Percentiles rank a stretch among this genome's conserved stretches.
Conservation (phyloP, 805 yeast genomes). For the Ogataea glucozyma region DNA sequence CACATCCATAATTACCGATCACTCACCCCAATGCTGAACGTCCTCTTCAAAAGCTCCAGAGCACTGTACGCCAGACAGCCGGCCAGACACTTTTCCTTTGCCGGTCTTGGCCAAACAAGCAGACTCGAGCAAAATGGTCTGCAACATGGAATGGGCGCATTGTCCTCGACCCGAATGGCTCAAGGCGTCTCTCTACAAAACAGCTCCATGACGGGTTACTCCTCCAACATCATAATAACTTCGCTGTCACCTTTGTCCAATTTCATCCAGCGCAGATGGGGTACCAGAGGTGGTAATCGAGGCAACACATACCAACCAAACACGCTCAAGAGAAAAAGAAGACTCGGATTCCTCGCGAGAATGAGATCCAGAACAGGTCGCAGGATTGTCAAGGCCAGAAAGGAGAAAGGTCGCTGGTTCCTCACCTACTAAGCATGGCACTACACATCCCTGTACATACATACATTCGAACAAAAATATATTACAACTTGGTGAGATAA, state of each 20-base stretch:
- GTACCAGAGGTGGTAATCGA: conserved; percentile 69
- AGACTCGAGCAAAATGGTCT: conserved; percentile 4
- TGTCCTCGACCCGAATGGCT: conserved; percentile 9
- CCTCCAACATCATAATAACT: conserved; percentile 27
- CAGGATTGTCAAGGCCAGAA: conserved; percentile 74
- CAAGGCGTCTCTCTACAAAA: conserved; percentile 16
- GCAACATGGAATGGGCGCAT: conserved; percentile 5
- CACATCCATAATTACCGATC: too few species aligned
- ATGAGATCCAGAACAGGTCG: conserved; percentile 74
- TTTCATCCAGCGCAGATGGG: conserved; percentile 34
- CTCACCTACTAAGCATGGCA: conserved; percentile 61
- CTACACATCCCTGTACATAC: conserved; percentile 12
- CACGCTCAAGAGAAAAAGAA: conserved; percentile 85
- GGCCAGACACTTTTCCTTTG: conserved; percentile 17
- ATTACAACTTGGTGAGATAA: conserved; percentile 25
- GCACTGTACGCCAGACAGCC: conserved; percentile 11
- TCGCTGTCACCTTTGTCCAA: conserved; percentile 16
- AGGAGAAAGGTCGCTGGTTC: conserved; percentile 91
- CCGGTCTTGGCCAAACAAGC: conserved; percentile 19
- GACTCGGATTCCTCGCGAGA: conserved; percentile 86
- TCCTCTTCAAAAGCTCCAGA: conserved; percentile 1
- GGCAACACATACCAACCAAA: conserved; percentile 97
- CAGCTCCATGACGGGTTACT: conserved; percentile 16
- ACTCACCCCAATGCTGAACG: conserved; percentile 3
- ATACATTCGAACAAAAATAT: conserved; percentile 1